Conservation (phyloP, 2,329 filamentous ascomycete genomes). For the Polytolypa hystricis region DNA sequence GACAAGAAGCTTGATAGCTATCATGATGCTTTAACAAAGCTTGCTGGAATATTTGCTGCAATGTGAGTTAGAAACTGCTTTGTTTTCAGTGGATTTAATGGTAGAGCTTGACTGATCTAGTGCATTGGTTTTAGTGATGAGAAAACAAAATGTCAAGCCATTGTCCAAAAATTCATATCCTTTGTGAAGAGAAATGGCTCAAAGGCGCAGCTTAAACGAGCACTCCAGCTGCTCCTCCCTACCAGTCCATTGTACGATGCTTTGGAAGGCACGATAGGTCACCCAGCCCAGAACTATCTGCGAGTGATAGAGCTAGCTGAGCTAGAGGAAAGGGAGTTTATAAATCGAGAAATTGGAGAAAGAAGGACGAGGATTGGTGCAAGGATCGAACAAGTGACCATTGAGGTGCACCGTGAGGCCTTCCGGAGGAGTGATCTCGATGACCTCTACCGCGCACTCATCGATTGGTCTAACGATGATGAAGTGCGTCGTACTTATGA, state of each 20-base stretch:
- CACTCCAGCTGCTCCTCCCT: conserved; percentile 66
- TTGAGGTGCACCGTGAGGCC: conserved; percentile 80
- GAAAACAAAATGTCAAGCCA: conserved; percentile 45
- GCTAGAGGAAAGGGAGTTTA: conserved; percentile 72
- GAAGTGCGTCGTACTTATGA: conserved; percentile 74
- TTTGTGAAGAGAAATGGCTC: conserved; percentile 64
- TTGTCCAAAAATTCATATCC: conserved; percentile 68
- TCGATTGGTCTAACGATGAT: conserved; percentile 85
- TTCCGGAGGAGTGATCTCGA: conserved; percentile 67
- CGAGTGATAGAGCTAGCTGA: conserved; percentile 76
- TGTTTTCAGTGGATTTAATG: neutral
- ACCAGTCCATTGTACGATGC: conserved; percentile 68
- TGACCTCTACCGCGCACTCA: conserved; percentile 66
- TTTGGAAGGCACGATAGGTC: conserved; percentile 72
- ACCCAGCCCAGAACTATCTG: conserved; percentile 69
- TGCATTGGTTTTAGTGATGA: conserved; percentile 41
- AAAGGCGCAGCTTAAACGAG: conserved; percentile 60
- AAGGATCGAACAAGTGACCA: conserved; percentile 67
- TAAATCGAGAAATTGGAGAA: conserved; percentile 83
- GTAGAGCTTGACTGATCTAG: conserved; percentile 1
- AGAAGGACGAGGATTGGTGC: conserved; percentile 79
- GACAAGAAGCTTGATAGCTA: conserved; percentile 60
- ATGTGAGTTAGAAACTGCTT: conserved; percentile 34
- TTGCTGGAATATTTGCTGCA: conserved; percentile 64
- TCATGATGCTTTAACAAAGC: conserved; percentile 56